Evolutionary conservation across 2,329 filamentous ascomycete genomes (phyloP).

Genomic region (Penicillium sp.): DNA sequence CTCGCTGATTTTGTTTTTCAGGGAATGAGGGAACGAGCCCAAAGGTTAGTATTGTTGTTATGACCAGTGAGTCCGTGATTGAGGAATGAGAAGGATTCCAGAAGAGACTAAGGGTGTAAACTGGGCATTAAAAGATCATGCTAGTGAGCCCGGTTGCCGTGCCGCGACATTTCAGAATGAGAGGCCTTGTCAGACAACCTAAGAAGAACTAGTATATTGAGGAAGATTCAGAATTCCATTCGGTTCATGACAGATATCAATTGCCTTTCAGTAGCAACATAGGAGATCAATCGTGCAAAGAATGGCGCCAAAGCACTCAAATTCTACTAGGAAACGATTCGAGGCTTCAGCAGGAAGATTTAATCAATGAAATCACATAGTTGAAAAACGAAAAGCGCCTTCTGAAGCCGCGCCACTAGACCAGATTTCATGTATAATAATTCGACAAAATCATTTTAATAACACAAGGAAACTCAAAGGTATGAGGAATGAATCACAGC

Average conservation of each 20-base stretch:
- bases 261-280: neutral
- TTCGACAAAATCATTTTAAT: conserved; percentile 30
- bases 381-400: conserved; percentile 17
- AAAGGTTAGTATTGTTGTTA: neutral
- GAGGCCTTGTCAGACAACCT: neutral
- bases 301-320: neutral
- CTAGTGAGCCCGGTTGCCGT: neutral
- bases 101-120: neutral
- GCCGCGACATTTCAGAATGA: neutral
- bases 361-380: conserved; percentile 5
- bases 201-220: neutral
- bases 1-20: neutral
- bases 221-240: conserved; percentile 5
- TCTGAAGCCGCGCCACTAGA: conserved; percentile 19
- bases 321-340: neutral
- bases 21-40: neutral
- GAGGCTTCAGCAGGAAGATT: neutral
- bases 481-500: conserved; percentile 37
- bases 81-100: neutral
- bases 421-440: conserved; percentile 23
- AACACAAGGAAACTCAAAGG: conserved; percentile 31
- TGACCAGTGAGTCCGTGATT: neutral
- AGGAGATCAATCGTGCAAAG: neutral
- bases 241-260: conserved; percentile 7
- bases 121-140: neutral